These are phyloP conservation scores for Ophiorrhiza pumila DNA, from an alignment of 257 asterid genomes.

Conservation along the genomic window DNA sequence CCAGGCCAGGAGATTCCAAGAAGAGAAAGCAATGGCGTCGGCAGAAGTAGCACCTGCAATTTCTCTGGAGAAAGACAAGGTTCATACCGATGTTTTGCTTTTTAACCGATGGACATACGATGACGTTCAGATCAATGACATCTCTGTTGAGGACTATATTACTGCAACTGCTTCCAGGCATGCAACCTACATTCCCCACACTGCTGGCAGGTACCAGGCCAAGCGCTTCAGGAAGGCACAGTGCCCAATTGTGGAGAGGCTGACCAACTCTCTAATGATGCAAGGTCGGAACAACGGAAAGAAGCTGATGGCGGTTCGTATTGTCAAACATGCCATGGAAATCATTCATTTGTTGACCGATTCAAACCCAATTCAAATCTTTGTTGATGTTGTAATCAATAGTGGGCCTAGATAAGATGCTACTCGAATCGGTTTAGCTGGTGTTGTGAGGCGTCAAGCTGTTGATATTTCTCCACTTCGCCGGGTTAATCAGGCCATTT, in stretches of 20 bases:
- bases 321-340: slow-evolving; percentile 84
- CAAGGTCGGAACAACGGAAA: slow-evolving; percentile 90
- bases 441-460: slow-evolving; percentile 39
- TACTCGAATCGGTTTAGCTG: slow-evolving; percentile 37
- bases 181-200: slow-evolving; percentile 78
- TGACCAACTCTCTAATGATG: slow-evolving; percentile 89
- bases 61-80: slow-evolving; percentile 26
- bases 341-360: slow-evolving; percentile 81
- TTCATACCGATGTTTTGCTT: slow-evolving; percentile 44
- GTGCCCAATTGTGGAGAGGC: slow-evolving; percentile 74
- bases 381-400: slow-evolving; percentile 80
- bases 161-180: slow-evolving; percentile 76
- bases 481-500: slow-evolving; percentile 38
- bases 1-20: slow-evolving; percentile 8
- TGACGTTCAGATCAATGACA: slow-evolving; percentile 63
- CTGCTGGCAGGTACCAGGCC: slow-evolving; percentile 83
- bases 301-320: slow-evolving; percentile 84
- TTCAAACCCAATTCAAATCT: slow-evolving; percentile 73
- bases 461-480: slow-evolving; percentile 40
- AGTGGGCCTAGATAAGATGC: slow-evolving; percentile 39
- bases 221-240: slow-evolving; percentile 88
- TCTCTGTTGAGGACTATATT: slow-evolving; percentile 83
- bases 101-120: slow-evolving; percentile 72
- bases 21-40: slow-evolving; percentile 33
- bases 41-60: slow-evolving; percentile 19